These are phyloP conservation scores for Heracleum sosnowskyi DNA, from an alignment of 129 eudicot genomes.

Conservation along the genomic window DNA sequence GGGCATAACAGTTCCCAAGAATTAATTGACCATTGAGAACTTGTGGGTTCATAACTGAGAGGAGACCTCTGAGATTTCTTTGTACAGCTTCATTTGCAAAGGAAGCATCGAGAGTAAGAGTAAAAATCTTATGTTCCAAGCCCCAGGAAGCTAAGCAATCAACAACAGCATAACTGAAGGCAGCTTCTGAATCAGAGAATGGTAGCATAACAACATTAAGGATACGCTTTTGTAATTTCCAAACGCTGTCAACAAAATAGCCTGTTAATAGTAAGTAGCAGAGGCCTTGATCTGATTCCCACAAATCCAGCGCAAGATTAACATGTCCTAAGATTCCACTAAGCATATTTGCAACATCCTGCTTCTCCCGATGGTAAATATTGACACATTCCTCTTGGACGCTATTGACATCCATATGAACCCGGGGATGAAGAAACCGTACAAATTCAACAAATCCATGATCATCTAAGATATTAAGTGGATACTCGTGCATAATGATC, in stretches of 20 bases:
- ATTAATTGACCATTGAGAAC: constrained; percentile 58
- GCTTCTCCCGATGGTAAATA: constrained; percentile 42
- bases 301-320: constrained; percentile 56
- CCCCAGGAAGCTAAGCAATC: constrained; percentile 60
- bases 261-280: constrained; percentile 57
- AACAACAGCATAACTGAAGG: constrained; percentile 47
- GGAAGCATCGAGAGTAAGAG: constrained; percentile 58
- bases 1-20: constrained; percentile 60
- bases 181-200: constrained; percentile 58
- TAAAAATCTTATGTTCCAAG: constrained; percentile 48
- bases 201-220: constrained; percentile 48
- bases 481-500: constrained; percentile 77
- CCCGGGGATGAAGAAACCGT: constrained; percentile 48
- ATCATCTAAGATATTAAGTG: constrained; percentile 61
- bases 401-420: constrained; percentile 22
- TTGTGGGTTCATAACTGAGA: constrained; percentile 38
- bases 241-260: constrained; percentile 57
- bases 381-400: constrained; percentile 44
- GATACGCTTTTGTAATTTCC: constrained; percentile 61
- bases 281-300: constrained; percentile 58
- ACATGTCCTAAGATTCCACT: constrained; percentile 49
- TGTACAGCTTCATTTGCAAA: constrained; percentile 38
- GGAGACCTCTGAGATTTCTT: constrained; percentile 33
- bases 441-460: constrained; percentile 49
- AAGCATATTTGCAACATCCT: constrained; percentile 34